A percentile compares a stretch with the other conserved stretches of the same genome.
Evolutionary conservation across 2,329 filamentous ascomycete genomes (phyloP).

Genomic region (Herpotrichia juniperi): DNA sequence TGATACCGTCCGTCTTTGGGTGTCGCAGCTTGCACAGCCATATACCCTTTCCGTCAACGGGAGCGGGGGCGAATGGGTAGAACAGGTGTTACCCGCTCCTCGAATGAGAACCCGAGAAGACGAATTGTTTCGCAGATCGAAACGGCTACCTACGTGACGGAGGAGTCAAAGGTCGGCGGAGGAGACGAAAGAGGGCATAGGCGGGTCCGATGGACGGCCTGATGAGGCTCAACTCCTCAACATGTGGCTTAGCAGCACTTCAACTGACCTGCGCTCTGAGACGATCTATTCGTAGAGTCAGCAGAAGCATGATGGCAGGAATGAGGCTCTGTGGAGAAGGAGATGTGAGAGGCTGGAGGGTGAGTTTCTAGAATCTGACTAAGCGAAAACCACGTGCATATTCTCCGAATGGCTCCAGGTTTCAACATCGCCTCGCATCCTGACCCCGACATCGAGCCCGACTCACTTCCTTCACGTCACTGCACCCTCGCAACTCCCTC

Average conservation of each 20-base stretch:
- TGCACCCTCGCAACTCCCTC: no score
- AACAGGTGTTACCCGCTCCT: background rate
- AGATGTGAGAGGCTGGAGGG: background rate
- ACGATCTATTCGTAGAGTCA: background rate
- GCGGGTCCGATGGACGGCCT: conserved; percentile 7
- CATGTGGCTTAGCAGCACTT: conserved; percentile 6
- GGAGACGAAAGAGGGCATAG: background rate
- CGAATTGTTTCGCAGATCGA: background rate
- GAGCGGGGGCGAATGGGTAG: background rate
- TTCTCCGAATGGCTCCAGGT: background rate
- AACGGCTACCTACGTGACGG: background rate
- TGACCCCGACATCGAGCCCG: no score
- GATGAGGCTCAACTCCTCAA: conserved; percentile 10
- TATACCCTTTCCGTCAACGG: background rate
- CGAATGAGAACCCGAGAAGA: background rate
- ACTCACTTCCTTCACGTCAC: no score
- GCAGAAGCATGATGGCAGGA: background rate
- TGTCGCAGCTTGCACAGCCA: conserved; percentile 4
- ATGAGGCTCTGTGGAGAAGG: background rate
- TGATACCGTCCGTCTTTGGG: background rate
- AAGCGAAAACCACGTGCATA: background rate
- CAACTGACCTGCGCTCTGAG: background rate
- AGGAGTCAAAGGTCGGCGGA: background rate
- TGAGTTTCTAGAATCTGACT: background rate
- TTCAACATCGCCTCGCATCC: background rate